Evolutionary conservation across 2,329 filamentous ascomycete genomes (phyloP), one percentile per base, ranked within the genome.

Genomic region (Sordariomycetes sp.): DNA sequence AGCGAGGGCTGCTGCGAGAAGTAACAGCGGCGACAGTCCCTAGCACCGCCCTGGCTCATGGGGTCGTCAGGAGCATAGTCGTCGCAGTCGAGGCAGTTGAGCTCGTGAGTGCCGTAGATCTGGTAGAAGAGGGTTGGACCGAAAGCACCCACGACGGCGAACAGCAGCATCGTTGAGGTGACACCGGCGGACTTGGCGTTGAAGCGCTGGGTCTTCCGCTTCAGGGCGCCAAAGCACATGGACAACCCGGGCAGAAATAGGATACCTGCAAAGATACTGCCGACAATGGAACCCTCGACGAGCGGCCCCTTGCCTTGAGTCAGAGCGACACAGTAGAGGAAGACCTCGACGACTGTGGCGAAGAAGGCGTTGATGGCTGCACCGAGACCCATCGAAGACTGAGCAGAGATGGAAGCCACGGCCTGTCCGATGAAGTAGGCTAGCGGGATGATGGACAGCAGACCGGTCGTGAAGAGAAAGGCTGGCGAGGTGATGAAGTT

Each of bases 361-460:
- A 98, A 98, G 58, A 98, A 94, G 30, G 92, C 92, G 48, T 98
- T 98, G 65, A 96, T 85, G 21, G 90, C 93, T 19, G 92, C 92
- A 53, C 92, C 92, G 8, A 98, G 70, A 18, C 92, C 92, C 92
- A 98, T 98, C 5, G 90, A 95, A 2, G 90, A 96, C 56, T 98
- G 92, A 2, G 92, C 92, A 8, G 92, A 98, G 47, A 98, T 98
- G 34, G 92, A 98, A 3, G 92, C 92, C 30, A 98, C 92, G 24
- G 92, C 92, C 61, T 98, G 92, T 2, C 92, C 92, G 45, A 98
- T 98, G 56, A 98, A 98, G 61, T 98, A 98, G 11, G 92, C 92
- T 35, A 98, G 62, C 4, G 92, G 92, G 32, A 98, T 95, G 54
- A 98, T 93, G 29, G 92, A 96, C 39, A 94, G 66, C 11, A 98